These are phyloP conservation scores for Coemansia sp. DNA, from an alignment of 371 early-diverging fungal genomes.

Conservation along the genomic window DNA sequence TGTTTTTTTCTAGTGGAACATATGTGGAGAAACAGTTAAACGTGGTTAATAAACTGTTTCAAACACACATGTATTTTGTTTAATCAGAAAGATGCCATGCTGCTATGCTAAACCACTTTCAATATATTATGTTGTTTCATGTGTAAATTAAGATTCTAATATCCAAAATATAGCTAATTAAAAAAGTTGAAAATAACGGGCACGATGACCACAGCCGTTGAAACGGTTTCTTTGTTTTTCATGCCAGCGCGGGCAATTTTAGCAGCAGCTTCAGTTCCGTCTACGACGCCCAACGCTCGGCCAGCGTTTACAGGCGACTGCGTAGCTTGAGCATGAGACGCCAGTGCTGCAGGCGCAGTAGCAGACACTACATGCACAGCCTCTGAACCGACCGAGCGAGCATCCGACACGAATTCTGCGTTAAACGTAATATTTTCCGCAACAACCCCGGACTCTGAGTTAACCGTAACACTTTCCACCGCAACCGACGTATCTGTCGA, in stretches of 20 bases:
- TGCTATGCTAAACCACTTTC: neutral
- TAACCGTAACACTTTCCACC: neutral
- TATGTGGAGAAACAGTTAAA: neutral
- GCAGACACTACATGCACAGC: neutral
- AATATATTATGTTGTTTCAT: neutral
- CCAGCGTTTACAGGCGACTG: constrained; percentile 4
- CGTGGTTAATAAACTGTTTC: neutral
- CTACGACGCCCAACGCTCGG: constrained; percentile 1
- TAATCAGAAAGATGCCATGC: neutral
- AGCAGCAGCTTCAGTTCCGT: neutral
- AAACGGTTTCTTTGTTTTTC: constrained; percentile 14
- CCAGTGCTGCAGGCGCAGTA: neutral
- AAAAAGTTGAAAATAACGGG: neutral
- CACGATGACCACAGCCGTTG: neutral
- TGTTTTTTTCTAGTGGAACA: neutral
- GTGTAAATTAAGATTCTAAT: neutral
- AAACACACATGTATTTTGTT: neutral
- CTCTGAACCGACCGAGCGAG: neutral
- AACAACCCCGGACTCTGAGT: neutral
- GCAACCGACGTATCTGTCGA: neutral
- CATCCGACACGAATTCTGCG: neutral
- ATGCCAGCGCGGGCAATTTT: constrained; percentile 14
- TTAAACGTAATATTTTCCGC: neutral
- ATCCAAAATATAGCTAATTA: neutral
- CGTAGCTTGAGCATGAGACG: neutral